Base-by-base conservation (phyloP, 176 grass and related monocot genomes). In the Zoysia japonica region DNA sequence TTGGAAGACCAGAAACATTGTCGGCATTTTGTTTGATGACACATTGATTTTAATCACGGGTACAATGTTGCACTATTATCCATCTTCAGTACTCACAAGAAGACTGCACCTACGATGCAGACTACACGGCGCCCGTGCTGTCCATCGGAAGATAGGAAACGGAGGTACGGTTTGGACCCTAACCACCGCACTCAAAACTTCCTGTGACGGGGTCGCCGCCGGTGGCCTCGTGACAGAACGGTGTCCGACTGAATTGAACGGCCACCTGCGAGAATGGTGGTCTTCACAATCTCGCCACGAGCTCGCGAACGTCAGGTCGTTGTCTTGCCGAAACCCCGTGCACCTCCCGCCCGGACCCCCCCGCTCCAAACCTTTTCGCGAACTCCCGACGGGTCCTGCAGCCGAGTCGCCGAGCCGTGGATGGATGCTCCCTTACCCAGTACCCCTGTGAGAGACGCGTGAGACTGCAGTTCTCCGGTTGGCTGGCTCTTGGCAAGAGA, bases 241-340 rank as follows among this genome's bases (percentile, higher is more conserved):
- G 71, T 64, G 78, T 7, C 67, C 40, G 45, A n/a, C 2, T 60
- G 73, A 85, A 85, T 89, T 82, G 83, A 82, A 74, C 73, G 61
- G 2, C 61, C 78, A 89, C 66, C 78, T 7, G 74, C 85, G 72
- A 13, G 67, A 61, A 78, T 3, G 77, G 72, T 9, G 14, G 57
- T 79, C 61, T 2, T 43, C 49, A 7, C 19, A 19, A 28, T 50
- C 3, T 42, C n/a, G 45, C 72, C 49, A 78, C 69, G 11, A 47
- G 54, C 14, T 17, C 43, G 15, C 84, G n/a, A 50, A 12, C 81
- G 16, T 47, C 69, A 53, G 28, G 51, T 59, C 76, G 61, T 39
- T 79, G 44, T 47, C 75, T 39, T n/a, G 67, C 6, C 40, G 3
- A 45, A 69, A 20, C 3, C 47, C 68, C 55, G 38, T 45, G 65